These are phyloP conservation scores for Thymus quinquecostatus DNA, from an alignment of 257 asterid genomes.

Conservation along the genomic window DNA sequence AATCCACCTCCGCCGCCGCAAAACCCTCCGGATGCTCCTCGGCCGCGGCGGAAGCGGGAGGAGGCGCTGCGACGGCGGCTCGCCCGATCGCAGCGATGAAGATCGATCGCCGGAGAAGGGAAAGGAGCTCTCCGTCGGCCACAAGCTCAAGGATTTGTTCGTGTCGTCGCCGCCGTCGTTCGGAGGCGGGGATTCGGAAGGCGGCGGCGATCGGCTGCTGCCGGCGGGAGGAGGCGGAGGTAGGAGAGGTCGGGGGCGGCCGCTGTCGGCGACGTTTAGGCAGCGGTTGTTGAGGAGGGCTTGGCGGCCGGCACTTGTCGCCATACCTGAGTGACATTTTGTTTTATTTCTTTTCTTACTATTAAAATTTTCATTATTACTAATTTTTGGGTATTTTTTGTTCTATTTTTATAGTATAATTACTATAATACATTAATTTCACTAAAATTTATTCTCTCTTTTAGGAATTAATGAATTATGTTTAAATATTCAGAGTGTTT, in stretches of 20 bases:
- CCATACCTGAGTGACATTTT: slow-evolving; percentile 53
- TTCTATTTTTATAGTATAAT: neutral
- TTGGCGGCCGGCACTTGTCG: slow-evolving; percentile 68
- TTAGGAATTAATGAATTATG: neutral
- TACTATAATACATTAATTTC: neutral
- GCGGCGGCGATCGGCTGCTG: slow-evolving; percentile 43
- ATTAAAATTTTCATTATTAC: neutral
- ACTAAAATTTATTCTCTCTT: neutral
- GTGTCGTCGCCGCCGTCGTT: slow-evolving; percentile 72
- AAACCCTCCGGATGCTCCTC: slow-evolving; percentile 85
- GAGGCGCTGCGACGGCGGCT: slow-evolving; percentile 37
- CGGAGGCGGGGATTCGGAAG: slow-evolving; percentile 45
- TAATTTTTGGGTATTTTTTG: slow-evolving; percentile 15
- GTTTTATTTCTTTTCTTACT: neutral
- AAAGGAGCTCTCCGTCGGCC: slow-evolving; percentile 35
- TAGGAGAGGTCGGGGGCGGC: slow-evolving; percentile 42
- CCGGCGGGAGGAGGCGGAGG: slow-evolving; percentile 34
- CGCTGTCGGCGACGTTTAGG: slow-evolving; percentile 58
- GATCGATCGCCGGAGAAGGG: slow-evolving; percentile 34
- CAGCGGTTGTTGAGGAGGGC: slow-evolving; percentile 63
- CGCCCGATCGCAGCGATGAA: slow-evolving; percentile 42
- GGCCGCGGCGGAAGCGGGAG: slow-evolving; percentile 49
- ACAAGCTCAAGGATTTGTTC: slow-evolving; percentile 64
- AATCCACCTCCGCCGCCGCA: slow-evolving; percentile 83
- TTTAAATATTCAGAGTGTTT: neutral